These are phyloP conservation scores for Podaxis sp. DNA, from an alignment of 768 basidiomycete species.

Conservation along the genomic window DNA sequence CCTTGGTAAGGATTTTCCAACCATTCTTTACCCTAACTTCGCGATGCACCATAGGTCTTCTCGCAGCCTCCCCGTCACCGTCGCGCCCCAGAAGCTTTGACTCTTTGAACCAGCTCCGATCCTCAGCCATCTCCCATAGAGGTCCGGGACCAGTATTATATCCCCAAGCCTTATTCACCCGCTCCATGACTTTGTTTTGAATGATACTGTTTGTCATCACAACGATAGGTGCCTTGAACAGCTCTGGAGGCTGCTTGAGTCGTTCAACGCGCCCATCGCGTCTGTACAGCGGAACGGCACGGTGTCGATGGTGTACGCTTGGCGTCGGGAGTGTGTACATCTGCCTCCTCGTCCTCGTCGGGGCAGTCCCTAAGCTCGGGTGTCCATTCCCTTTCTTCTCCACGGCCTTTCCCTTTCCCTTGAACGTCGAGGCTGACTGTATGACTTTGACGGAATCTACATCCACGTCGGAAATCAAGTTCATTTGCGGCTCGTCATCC, in stretches of 20 bases:
- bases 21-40: conserved; percentile 42
- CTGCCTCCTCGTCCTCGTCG: conserved; percentile 40
- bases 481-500: conserved; percentile 22
- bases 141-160: conserved; percentile 76
- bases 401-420: conserved; percentile 31
- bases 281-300: conserved; percentile 60
- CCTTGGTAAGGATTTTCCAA: conserved; percentile 43
- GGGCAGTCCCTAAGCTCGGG: conserved; percentile 14
- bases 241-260: conserved; percentile 46
- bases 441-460: conserved; percentile 20
- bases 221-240: conserved; percentile 46
- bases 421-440: conserved; percentile 21
- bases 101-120: conserved; percentile 79
- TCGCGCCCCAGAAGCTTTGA: conserved; percentile 33
- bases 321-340: conserved; percentile 63
- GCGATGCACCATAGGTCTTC: conserved; percentile 61
- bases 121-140: conserved; percentile 77
- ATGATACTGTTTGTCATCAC: conserved; percentile 60
- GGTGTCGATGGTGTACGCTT: conserved; percentile 71
- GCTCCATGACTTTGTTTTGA: conserved; percentile 44
- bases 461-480: conserved; percentile 16
- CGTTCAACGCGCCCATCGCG: conserved; percentile 57
- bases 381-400: conserved; percentile 18
- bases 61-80: conserved; percentile 43
- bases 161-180: conserved; percentile 71